Conservation (phyloP, 805 yeast genomes). For the Ogataea nakhonphanomensis region DNA sequence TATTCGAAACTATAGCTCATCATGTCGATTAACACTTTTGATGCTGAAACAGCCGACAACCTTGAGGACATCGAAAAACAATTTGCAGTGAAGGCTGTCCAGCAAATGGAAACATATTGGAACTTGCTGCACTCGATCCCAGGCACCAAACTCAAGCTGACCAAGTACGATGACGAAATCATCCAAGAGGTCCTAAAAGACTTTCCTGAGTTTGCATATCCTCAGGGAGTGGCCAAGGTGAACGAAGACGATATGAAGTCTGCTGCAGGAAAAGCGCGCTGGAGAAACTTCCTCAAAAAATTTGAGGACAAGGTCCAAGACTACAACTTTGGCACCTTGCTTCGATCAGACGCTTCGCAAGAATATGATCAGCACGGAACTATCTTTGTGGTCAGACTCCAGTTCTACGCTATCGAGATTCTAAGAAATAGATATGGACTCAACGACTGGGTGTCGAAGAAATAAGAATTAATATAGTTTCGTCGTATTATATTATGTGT, state of each 20-base stretch:
- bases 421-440: conserved; percentile 87
- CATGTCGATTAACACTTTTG: conserved; percentile 19
- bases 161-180: conserved; percentile 70
- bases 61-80: conserved; percentile 95
- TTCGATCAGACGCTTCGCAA: conserved; percentile 66
- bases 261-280: conserved; percentile 72
- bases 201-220: conserved; percentile 85
- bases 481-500: conserved; percentile 5
- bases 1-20: not conserved
- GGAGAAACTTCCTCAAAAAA: conserved; percentile 84
- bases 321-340: conserved; percentile 90
- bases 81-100: conserved; percentile 96
- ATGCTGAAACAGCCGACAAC: conserved; percentile 89
- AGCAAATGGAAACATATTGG: conserved; percentile 96
- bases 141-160: conserved; percentile 75
- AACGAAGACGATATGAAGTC: conserved; percentile 82
- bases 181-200: conserved; percentile 54
- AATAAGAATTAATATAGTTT: conserved; percentile 14
- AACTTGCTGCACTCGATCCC: conserved; percentile 63
- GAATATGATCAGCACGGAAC: conserved; percentile 84
- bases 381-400: conserved; percentile 87
- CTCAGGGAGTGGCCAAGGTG: conserved; percentile 53
- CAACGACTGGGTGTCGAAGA: conserved; percentile 79
- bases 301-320: conserved; percentile 83
- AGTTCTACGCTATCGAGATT: conserved; percentile 92